Evolutionary conservation across 345 rosid genomes (phyloP).

Genomic region (Rhodomyrtus tomentosa): DNA sequence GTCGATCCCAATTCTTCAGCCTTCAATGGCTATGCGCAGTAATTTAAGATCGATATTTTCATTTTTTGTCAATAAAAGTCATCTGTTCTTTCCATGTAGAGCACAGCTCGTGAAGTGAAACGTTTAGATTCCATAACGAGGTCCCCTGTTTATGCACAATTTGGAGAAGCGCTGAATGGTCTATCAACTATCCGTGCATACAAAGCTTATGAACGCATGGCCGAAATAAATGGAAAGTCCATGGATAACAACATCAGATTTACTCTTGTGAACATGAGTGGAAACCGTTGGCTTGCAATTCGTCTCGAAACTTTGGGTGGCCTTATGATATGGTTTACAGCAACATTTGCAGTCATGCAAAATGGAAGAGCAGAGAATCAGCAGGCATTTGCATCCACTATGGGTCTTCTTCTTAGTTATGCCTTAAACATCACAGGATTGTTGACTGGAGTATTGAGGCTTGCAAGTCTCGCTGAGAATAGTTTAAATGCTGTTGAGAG

Average conservation of each 20-base stretch:
- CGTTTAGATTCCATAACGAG: conserved; percentile 85
- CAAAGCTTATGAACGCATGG: conserved; percentile 93
- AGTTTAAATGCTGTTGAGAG: conserved; percentile 96
- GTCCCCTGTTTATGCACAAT: conserved; percentile 99
- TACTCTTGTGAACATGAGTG: conserved; percentile 84
- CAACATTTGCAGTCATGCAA: conserved; percentile 97
- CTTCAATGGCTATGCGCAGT: not conserved
- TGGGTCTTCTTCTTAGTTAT: conserved; percentile 97
- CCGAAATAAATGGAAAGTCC: conserved; percentile 80
- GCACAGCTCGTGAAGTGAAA: conserved; percentile 96
- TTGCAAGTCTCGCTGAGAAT: conserved; percentile 97
- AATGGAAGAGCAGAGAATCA: conserved; percentile 83
- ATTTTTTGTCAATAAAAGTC: not conserved
- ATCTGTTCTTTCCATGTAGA: conserved; percentile 28
- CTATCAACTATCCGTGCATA: conserved; percentile 89
- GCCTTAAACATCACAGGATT: conserved; percentile 81
- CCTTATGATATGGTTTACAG: conserved; percentile 97
- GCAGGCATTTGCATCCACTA: conserved; percentile 86
- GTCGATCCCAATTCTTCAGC: not conserved
- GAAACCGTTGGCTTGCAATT: conserved; percentile 96
- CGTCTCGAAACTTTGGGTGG: conserved; percentile 93
- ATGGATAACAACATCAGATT: conserved; percentile 91
- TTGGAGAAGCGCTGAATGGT: conserved; percentile 97
- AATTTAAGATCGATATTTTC: not conserved
- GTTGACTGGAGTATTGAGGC: conserved; percentile 83